Base-by-base conservation (phyloP, 2,329 filamentous ascomycete species). In the Monilinia fructicola region DNA sequence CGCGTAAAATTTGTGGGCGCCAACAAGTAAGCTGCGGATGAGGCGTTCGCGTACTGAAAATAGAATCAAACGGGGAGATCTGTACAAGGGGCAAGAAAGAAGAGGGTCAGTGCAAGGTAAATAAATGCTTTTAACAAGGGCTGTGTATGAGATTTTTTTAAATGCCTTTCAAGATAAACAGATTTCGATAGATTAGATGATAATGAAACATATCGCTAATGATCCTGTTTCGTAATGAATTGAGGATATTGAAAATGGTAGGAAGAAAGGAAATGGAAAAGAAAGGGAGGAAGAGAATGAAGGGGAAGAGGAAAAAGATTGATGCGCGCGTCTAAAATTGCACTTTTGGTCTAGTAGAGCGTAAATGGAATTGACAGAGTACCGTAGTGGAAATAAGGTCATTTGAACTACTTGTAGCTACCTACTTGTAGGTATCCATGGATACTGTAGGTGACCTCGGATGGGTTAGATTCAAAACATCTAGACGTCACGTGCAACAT, bases 41-140 rank as follows among this genome's bases (percentile, higher is more conserved):
- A 65, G 54, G 64, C 64, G 46, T 60, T 65, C 64, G 55, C 54
- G 55, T 65, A 65, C 64, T 58, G 12, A 61, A 65, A 65, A 65
- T 65, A 65, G 64, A 38, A 54, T 40, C 55, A 35, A 59, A 65
- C 44, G 23, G 46, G 42, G 31, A 65, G 44, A 65, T 60, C 63
- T 52, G 54, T 10, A 55, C 62, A 58, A 52, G 59, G 53, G 26
- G 26, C n/a, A 26, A 12, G 52, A 4, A 14, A 56, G 52, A 26
- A 58, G n/a, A 18, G 40, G 21, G 26, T 4, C 42, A 40, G 26
- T 48, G 38, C 38, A 44, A 14, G 40, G 26, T 21, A 18, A 12
- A 48, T 38, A 11, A 14, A 28, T 61, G n/a, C n/a, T n/a, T n/a
- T 50, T 52, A 28, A 40, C 44, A 61, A 50, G 60, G 53, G 44